Base-by-base conservation (phyloP, 352 stramenopile species). In the Globisporangium heterothallicum region DNA sequence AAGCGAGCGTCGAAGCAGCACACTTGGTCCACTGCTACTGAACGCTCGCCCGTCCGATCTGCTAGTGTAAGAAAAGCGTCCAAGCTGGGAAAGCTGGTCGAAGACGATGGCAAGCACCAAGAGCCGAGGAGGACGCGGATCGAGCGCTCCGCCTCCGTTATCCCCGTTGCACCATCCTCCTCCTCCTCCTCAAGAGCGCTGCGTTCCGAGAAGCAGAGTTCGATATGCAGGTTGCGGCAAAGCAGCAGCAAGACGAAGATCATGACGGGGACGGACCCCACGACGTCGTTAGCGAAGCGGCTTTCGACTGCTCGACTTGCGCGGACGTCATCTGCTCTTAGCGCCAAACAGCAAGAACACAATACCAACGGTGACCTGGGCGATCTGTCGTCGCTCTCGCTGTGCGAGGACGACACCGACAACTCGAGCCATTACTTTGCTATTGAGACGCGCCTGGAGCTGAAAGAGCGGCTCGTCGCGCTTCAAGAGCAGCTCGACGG, bases 401-500 rank as follows among this genome's bases (percentile, higher is more conserved):
- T 56, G 12, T 19, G 36, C 22, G 40, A 40, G 21, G 10, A 41
- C 13, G 22, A 49, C 3, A 42, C 61, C 29, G 62, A 66, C 29
- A 61, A 70, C 55, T 51, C 66, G 49, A 63, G 51, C 24, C 66
- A 74, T 45, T 86, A 72, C 41, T 80, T 86, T 55, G 59, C 66
- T 25, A 83, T 88, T 45, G 72, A 88, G 61, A 85, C 70, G 43
- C 68, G 74, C 1, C 45, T 79, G 14, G 64, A 80, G 38, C 66
- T 84, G 38, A 74, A 76, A 43, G 52, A 77, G 27, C 62, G 63
- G 5, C 62, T 88, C 4, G 42, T 36, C 4, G 59, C 47, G 12
- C 57, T 84, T 26, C 75, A 86, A 40, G 34, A 49, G 6, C 51
- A 71, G 29, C 65, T 87, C 9, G 48, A 53, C 7, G 53, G 56